These are phyloP conservation scores for Dioscorea alata DNA, from an alignment of 106 monocot genomes.

Conservation along the genomic window DNA sequence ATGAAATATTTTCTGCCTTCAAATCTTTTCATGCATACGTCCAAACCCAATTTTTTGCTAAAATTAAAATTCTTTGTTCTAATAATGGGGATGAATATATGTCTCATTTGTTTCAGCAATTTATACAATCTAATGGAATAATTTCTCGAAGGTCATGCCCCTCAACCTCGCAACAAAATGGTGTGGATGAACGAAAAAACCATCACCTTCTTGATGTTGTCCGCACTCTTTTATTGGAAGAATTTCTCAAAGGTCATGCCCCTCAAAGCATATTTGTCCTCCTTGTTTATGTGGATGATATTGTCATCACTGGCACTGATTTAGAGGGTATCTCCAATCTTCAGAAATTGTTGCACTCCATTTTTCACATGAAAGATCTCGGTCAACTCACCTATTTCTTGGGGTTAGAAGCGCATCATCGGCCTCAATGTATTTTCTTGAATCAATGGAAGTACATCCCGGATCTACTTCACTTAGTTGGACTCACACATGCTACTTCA, in stretches of 20 bases:
- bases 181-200: conserved; percentile 4
- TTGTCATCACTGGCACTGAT: not conserved
- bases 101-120: conserved; percentile 8
- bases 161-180: conserved; percentile 19
- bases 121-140: conserved; percentile 6
- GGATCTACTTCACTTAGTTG: not conserved
- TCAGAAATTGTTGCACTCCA: not conserved
- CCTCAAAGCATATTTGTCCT: not conserved
- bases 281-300: not conserved
- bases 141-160: conserved; percentile 8
- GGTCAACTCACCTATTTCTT: not conserved
- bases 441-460: not conserved
- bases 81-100: not conserved
- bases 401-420: not conserved
- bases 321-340: not conserved
- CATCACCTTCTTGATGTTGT: conserved; percentile 2
- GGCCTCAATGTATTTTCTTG: not conserved
- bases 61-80: conserved; percentile 1
- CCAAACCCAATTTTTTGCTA: conserved; percentile 8
- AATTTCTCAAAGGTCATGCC: too few relatives aligned
- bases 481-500: not conserved
- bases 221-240: not conserved
- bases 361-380: not conserved
- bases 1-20: conserved; percentile 8
- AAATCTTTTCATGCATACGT: not conserved